Conservation (phyloP, 495 filamentous ascomycete genomes). For the Rhypophila decipiens region DNA sequence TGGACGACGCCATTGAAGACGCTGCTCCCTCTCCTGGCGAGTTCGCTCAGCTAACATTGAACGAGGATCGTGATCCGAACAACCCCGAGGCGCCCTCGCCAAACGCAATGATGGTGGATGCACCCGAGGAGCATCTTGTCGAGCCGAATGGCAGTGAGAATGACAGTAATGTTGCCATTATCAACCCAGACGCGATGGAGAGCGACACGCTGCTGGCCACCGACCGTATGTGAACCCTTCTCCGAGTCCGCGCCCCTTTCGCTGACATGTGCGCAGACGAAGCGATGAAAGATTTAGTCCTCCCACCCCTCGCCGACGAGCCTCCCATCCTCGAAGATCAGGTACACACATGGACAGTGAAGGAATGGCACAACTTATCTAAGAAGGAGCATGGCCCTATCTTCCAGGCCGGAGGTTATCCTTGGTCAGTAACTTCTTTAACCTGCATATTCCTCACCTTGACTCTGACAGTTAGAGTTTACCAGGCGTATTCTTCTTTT, state of each 20-base stretch:
- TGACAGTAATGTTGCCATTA: slow-evolving; percentile 77
- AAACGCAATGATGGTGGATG: slow-evolving; percentile 65
- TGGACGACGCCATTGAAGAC: slow-evolving; percentile 2
- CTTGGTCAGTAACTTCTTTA: slow-evolving; percentile 57
- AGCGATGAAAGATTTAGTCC: slow-evolving; percentile 73
- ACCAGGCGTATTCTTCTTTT: slow-evolving; percentile 88
- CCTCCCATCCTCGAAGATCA: slow-evolving; percentile 73
- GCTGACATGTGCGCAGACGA: slow-evolving; percentile 51
- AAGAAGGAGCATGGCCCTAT: slow-evolving; percentile 80
- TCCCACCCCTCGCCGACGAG: slow-evolving; percentile 53
- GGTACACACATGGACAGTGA: slow-evolving; percentile 76
- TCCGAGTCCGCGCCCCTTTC: not conserved
- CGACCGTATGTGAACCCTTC: slow-evolving; percentile 55
- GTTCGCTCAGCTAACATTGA: slow-evolving; percentile 22
- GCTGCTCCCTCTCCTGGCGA: slow-evolving; percentile 15
- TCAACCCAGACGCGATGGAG: slow-evolving; percentile 56
- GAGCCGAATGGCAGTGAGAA: slow-evolving; percentile 61
- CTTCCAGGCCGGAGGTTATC: slow-evolving; percentile 79
- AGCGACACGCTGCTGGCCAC: slow-evolving; percentile 45
- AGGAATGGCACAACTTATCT: slow-evolving; percentile 65
- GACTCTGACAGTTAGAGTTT: slow-evolving; percentile 15
- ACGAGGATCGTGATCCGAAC: slow-evolving; percentile 34
- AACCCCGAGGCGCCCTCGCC: slow-evolving; percentile 29
- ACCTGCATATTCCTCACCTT: slow-evolving; percentile 6
- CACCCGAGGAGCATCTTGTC: slow-evolving; percentile 60